Evolutionary conservation across 768 basidiomycete species (phyloP).

Genomic region (Serpula lacrymans): DNA sequence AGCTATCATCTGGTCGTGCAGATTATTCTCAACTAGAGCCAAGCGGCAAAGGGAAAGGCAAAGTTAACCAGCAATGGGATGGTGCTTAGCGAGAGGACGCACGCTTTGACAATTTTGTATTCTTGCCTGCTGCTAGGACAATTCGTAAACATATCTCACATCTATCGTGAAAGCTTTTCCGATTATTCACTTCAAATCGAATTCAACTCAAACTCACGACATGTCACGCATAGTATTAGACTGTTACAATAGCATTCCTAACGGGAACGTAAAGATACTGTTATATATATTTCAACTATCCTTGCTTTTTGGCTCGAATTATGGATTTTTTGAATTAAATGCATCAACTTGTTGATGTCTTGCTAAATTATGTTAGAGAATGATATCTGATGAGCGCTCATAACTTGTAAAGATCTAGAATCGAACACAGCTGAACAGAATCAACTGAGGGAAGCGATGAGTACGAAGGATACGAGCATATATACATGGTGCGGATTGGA

Average conservation of each 20-base stretch:
- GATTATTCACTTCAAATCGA: background rate
- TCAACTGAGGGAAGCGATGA: no score
- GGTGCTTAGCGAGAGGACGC: constrained; percentile 23
- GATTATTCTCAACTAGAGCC: constrained; percentile 16
- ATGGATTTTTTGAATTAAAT: no score
- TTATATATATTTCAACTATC: background rate
- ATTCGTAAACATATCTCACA: constrained; percentile 19
- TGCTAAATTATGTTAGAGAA: no score
- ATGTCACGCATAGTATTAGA: constrained; percentile 32
- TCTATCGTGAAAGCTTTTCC: constrained; percentile 17
- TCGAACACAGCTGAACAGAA: no score
- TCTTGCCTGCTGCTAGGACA: constrained; percentile 8
- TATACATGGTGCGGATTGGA: no score
- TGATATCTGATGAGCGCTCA: no score
- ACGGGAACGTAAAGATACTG: constrained; percentile 13
- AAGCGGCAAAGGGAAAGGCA: constrained; percentile 64
- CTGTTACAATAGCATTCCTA: constrained; percentile 28
- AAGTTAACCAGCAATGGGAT: constrained; percentile 47
- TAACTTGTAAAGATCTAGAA: no score
- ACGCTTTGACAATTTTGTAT: background rate
- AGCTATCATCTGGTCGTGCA: constrained; percentile 17
- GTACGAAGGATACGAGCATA: no score
- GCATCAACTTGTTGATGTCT: no score
- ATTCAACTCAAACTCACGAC: constrained; percentile 21
- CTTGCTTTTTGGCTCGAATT: no score